Base-by-base conservation (phyloP, 1,284 basidiomycete genomes). In the Ustilago vetiveriae region DNA sequence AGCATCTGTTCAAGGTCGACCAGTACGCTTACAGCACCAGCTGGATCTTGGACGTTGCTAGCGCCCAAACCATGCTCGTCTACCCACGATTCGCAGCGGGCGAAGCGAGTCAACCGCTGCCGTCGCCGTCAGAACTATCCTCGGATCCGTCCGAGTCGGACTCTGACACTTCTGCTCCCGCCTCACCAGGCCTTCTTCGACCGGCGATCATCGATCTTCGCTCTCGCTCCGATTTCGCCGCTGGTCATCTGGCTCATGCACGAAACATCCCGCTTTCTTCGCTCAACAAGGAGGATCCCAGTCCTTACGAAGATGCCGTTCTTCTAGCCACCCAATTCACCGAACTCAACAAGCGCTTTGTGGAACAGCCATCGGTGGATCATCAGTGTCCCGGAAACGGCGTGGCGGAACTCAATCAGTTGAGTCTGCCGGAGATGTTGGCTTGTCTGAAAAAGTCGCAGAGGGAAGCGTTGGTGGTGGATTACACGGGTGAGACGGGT, bases 1-100 rank as follows among this genome's bases (percentile, higher is more conserved):
- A 71, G 23, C 47, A 54, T n/a, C 54, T 71, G 19, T 62, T 71
- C 57, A 13, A 44, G 11, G 57, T 66, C 22, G 68, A 71, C 13
- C 52, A 62, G 38, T 67, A 71, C 37, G 22, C 40, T 21, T 71
- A 71, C 38, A 32, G 23, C 9, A 58, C 58, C 6, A 58, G 52
- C 30, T 69, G 65, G 65, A 48, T 63, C n/a, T 19, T 69, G 7
- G 59, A 69, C 22, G 39, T 48, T 3, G 35, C 53, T 16, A 30
- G 37, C 4, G 50, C 58, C 6, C 50, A 50, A 38, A 63, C 54
- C 5, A 68, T 68, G 58, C 50, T 68, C n/a, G 49, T 63, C 9
- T 62, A 68, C 11, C 57, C 65, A 3, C 43, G 65, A 6, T 54
- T 59, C 27, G 30, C 58, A 16, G 16, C 37, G 14, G 14, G 17